Evolutionary conservation across 257 asterid genomes (phyloP).

Genomic region (Lycium barbarum): DNA sequence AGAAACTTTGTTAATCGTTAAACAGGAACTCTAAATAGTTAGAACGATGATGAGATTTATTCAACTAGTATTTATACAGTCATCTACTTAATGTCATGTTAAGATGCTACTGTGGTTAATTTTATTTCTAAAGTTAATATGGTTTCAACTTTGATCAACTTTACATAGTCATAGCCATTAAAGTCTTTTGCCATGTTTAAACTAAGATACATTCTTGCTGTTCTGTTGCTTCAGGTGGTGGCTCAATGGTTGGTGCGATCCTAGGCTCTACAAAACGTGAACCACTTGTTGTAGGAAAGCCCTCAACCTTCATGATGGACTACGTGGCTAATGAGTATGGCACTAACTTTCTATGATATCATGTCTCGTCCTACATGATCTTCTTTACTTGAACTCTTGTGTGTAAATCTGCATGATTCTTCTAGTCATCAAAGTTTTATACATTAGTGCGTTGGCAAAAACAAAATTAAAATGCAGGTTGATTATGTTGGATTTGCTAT

Average conservation of each 20-base stretch:
- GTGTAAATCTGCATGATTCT: not conserved
- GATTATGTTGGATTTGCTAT: not conserved
- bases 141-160: not conserved
- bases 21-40: not conserved
- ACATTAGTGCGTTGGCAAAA: not conserved
- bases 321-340: constrained; percentile 84
- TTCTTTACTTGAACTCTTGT: not conserved
- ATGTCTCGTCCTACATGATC: not conserved
- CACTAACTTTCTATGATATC: not conserved
- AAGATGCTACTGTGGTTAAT: not conserved
- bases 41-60: not conserved
- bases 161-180: not conserved
- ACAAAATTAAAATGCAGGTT: not conserved
- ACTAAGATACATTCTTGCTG: constrained; percentile 9
- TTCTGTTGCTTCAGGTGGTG: constrained; percentile 72
- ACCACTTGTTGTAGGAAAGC: constrained; percentile 96
- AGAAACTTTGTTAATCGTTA: not conserved
- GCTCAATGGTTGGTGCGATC: constrained; percentile 93
- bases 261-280: constrained; percentile 87
- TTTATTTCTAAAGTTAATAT: not conserved
- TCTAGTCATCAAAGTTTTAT: not conserved
- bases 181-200: not conserved
- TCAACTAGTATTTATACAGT: not conserved
- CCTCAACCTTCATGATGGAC: constrained; percentile 98
- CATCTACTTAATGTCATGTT: not conserved